phyloP scores from a whole-genome alignment of 2,329 filamentous ascomycete genomes.

The Thermochaetoides dissita region DNA sequence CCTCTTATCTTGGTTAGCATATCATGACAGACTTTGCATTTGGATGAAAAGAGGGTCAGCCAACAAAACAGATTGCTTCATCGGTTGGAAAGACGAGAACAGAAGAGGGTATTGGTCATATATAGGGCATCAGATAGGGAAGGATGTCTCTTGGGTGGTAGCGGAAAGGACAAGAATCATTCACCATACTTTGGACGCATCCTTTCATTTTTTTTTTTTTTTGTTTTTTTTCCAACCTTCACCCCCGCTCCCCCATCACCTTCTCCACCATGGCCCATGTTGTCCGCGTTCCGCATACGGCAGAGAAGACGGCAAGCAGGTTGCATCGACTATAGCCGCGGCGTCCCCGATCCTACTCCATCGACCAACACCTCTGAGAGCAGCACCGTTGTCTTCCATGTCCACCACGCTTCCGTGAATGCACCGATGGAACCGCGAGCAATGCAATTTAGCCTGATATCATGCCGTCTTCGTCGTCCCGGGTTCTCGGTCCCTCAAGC shows the following conservation, averaged over 20 bases:
- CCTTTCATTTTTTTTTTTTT: not conserved
- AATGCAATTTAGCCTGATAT: conserved; percentile 13
- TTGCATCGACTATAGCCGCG: conserved; percentile 6
- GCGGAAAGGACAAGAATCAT: not conserved
- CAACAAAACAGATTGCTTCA: not conserved
- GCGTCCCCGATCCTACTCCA: conserved; percentile 5
- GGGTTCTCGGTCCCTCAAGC: conserved; percentile 5
- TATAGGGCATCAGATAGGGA: not conserved
- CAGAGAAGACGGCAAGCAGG: conserved; percentile 1
- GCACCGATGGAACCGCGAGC: conserved; percentile 2
- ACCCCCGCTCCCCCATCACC: not conserved
- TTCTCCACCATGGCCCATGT: no score
- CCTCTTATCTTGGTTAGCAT: no score
- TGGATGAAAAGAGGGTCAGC: not conserved
- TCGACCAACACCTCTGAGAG: conserved; percentile 8
- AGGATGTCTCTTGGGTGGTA: not conserved
- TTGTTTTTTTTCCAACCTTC: not conserved
- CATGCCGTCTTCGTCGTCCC: conserved; percentile 5
- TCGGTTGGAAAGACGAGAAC: not conserved
- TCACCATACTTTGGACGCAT: not conserved
- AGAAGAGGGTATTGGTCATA: not conserved
- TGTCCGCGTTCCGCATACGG: not conserved
- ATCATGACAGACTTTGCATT: not conserved
- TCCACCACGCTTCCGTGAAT: not conserved
- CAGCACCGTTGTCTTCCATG: conserved; percentile 2